A percentile compares a stretch with the other conserved stretches of the same genome.
Evolutionary conservation across 2,329 filamentous ascomycete species (phyloP).

Genomic region (Fusarium tanahbumbuense): DNA sequence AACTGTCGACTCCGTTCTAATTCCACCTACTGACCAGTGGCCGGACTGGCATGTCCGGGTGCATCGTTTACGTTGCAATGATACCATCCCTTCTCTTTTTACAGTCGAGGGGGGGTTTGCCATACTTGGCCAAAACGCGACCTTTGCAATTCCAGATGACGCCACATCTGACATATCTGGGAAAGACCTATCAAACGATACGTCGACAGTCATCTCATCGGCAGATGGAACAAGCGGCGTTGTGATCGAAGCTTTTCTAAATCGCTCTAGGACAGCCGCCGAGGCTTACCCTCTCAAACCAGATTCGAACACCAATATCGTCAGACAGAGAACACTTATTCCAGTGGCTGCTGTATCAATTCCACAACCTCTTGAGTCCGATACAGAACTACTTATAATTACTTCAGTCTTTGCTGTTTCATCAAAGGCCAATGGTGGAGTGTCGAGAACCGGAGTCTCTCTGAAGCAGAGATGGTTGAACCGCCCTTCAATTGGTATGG

Average conservation of each 20-base stretch:
- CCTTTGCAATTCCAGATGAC: background rate
- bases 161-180: background rate
- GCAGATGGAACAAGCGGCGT: constrained; percentile 29
- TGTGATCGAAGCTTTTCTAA: background rate
- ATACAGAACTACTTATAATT: constrained; percentile 5
- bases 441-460: rapidly evolving
- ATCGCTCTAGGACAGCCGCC: rapidly evolving
- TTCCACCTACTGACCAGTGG: constrained; percentile 48
- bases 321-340: constrained; percentile 32
- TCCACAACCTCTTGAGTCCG: rapidly evolving
- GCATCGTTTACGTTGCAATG: constrained; percentile 31
- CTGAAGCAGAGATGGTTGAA: constrained; percentile 21
- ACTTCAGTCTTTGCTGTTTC: constrained; percentile 28
- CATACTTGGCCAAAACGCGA: constrained; percentile 7
- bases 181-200: background rate
- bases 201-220: constrained; percentile 17
- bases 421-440: background rate
- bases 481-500: background rate
- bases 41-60: constrained; percentile 51
- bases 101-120: constrained; percentile 39
- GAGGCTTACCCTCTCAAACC: constrained; percentile 30
- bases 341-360: constrained; percentile 4
- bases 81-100: constrained; percentile 1
- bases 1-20: constrained; percentile 43
- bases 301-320: constrained; percentile 36